Percentiles rank a stretch among this genome's conserved stretches.
phyloP scores from a whole-genome alignment of 768 basidiomycete genomes.

The Termitomyces titanicus region DNA sequence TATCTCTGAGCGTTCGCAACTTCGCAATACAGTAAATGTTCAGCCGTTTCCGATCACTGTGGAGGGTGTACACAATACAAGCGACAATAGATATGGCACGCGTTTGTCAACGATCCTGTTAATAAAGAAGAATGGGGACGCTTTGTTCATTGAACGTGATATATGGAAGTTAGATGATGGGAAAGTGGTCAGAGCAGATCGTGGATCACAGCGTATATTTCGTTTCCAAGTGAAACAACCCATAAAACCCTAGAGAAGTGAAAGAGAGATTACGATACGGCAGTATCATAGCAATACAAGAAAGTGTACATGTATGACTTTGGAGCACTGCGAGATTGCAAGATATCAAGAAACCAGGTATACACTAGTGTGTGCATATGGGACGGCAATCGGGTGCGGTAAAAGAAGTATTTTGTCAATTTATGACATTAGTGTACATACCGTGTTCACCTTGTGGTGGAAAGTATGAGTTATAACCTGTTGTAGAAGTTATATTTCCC shows the following conservation, averaged over 20 bases:
- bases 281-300: conserved; percentile 16
- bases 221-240: conserved; percentile 35
- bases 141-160: conserved; percentile 70
- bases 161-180: conserved; percentile 52
- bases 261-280: conserved; percentile 15
- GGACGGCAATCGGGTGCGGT: neutral
- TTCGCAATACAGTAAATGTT: conserved; percentile 63
- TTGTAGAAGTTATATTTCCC: conserved; percentile 46
- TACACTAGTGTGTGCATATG: conserved; percentile 6
- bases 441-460: conserved; percentile 50
- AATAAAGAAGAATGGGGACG: conserved; percentile 55
- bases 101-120: conserved; percentile 72
- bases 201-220: conserved; percentile 46
- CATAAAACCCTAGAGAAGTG: conserved; percentile 4
- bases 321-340: conserved; percentile 1
- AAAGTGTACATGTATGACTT: conserved; percentile 8
- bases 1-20: conserved; percentile 46
- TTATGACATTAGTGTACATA: conserved; percentile 57
- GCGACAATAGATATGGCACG: conserved; percentile 52
- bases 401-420: conserved; percentile 29
- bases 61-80: conserved; percentile 18
- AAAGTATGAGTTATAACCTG: conserved; percentile 69
- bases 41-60: conserved; percentile 42
- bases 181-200: conserved; percentile 33
- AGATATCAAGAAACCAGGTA: conserved; percentile 17